Percentiles rank a stretch among this genome's conserved stretches.
phyloP scores from a whole-genome alignment of 768 basidiomycete genomes.

The Suillus bovinus region DNA sequence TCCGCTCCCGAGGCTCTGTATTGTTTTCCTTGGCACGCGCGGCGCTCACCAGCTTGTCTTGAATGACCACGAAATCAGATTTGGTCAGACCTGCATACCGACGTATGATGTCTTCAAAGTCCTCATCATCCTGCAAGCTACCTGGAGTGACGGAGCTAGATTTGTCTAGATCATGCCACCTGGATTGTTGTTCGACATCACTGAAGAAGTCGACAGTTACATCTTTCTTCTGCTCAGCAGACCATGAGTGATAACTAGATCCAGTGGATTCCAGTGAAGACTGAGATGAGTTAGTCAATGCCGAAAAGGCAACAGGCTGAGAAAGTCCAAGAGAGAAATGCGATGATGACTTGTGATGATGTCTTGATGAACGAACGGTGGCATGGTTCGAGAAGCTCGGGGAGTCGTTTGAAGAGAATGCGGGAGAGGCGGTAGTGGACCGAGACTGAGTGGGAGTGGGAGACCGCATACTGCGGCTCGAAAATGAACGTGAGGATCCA shows the following conservation, averaged over 20 bases:
- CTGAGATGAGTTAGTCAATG: conserved; percentile 71
- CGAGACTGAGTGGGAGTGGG: conserved; percentile 70
- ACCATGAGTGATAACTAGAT: conserved; percentile 86
- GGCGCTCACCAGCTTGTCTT: conserved; percentile 71
- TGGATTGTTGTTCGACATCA: conserved; percentile 46
- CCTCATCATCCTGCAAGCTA: conserved; percentile 53
- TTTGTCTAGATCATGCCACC: conserved; percentile 69
- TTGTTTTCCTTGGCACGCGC: conserved; percentile 56
- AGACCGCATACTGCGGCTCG: conserved; percentile 50
- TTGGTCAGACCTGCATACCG: conserved; percentile 69
- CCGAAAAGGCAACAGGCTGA: conserved; percentile 66
- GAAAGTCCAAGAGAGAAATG: conserved; percentile 53
- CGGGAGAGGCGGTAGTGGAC: conserved; percentile 53
- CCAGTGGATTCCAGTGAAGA: conserved; percentile 80
- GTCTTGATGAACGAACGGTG: conserved; percentile 55
- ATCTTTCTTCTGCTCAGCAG: conserved; percentile 57
- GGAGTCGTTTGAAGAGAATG: conserved; percentile 36
- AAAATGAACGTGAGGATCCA: conserved; percentile 43
- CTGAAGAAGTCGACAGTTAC: conserved; percentile 53
- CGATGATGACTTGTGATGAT: conserved; percentile 44
- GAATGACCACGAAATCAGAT: conserved; percentile 68
- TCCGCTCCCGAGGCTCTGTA: conserved; percentile 60
- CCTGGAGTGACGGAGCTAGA: conserved; percentile 49
- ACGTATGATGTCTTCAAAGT: conserved; percentile 67
- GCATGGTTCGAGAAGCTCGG: conserved; percentile 31